A percentile compares a stretch with the other conserved stretches of the same genome.
These are phyloP conservation scores for Colletotrichum sp. DNA, from an alignment of 2,329 filamentous ascomycete genomes.

Conservation along the genomic window DNA sequence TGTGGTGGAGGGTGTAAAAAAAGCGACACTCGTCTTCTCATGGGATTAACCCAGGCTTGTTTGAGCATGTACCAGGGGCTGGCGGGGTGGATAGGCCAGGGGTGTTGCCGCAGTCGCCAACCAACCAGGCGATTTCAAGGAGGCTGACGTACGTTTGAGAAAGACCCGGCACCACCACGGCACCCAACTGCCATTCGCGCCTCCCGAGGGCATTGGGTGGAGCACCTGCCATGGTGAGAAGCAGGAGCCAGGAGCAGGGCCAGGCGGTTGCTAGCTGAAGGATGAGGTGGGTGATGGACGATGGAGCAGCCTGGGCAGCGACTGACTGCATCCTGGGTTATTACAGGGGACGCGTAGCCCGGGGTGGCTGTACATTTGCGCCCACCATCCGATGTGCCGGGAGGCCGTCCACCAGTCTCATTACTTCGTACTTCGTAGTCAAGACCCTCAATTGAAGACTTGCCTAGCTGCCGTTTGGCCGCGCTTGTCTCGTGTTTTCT, in stretches of 20 bases:
- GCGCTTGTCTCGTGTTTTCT: neutral
- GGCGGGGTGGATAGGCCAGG: neutral
- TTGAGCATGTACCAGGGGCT: slow-evolving; percentile 2
- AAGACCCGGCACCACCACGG: neutral
- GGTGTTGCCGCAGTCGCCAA: neutral
- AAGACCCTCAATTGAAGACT: neutral
- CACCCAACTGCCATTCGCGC: neutral
- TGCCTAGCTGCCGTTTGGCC: neutral
- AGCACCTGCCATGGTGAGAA: neutral
- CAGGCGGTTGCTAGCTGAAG: neutral
- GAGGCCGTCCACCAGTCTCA: neutral
- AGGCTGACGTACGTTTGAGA: slow-evolving; percentile 21
- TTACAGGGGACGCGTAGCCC: slow-evolving; percentile 6
- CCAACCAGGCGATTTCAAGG: neutral
- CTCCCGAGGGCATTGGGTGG: neutral
- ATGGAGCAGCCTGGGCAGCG: neutral
- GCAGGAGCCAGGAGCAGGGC: neutral
- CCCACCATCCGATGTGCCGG: slow-evolving; percentile 16
- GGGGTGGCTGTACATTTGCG: slow-evolving; percentile 3
- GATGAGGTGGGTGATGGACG: neutral
- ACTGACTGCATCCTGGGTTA: neutral
- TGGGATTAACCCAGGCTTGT: slow-evolving; percentile 7
- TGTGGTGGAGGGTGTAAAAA: neutral
- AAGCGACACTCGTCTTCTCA: neutral
- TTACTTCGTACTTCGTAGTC: neutral